A percentile compares a stretch with the other conserved stretches of the same genome.
Conservation (phyloP, 805 yeast species). For the Blastobotrys americana region DNA sequence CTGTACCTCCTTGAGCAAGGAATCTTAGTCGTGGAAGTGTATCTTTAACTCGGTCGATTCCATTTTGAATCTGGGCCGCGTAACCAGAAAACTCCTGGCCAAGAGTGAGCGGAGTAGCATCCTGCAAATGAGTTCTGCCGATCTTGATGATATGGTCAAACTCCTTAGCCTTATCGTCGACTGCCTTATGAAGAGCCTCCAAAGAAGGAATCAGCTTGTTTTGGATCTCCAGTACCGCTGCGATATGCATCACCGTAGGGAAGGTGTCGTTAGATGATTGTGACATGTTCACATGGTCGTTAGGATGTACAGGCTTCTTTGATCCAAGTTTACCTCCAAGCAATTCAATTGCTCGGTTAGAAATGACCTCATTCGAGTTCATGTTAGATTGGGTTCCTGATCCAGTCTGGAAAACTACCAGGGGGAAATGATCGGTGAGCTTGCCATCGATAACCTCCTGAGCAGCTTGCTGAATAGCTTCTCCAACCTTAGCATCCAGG, state of each 20-base stretch:
- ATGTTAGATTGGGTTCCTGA: slow-evolving; percentile 98
- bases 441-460: slow-evolving; percentile 92
- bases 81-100: slow-evolving; percentile 98
- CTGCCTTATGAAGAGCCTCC: slow-evolving; percentile 66
- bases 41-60: slow-evolving; percentile 77
- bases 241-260: slow-evolving; percentile 99
- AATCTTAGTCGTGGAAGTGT: slow-evolving; percentile 66
- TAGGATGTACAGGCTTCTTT: slow-evolving; percentile 93
- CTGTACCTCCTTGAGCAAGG: slow-evolving; percentile 99
- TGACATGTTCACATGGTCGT: slow-evolving; percentile 97
- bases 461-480: slow-evolving; percentile 88
- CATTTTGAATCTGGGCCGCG: slow-evolving; percentile 86
- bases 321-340: slow-evolving; percentile 91
- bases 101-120: slow-evolving; percentile 94
- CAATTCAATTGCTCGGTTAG: slow-evolving; percentile 95
- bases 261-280: slow-evolving; percentile 98
- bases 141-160: slow-evolving; percentile 88
- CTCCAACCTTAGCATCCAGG: slow-evolving; percentile 75
- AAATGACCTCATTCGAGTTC: slow-evolving; percentile 98
- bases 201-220: slow-evolving; percentile 73
- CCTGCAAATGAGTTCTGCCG: slow-evolving; percentile 98
- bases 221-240: slow-evolving; percentile 87
- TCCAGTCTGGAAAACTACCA: slow-evolving; percentile 98
- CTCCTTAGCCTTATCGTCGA: slow-evolving; percentile 71
- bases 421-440: slow-evolving; percentile 88